Base-by-base conservation (phyloP, 495 filamentous ascomycete species). In the Tuber aestivum region DNA sequence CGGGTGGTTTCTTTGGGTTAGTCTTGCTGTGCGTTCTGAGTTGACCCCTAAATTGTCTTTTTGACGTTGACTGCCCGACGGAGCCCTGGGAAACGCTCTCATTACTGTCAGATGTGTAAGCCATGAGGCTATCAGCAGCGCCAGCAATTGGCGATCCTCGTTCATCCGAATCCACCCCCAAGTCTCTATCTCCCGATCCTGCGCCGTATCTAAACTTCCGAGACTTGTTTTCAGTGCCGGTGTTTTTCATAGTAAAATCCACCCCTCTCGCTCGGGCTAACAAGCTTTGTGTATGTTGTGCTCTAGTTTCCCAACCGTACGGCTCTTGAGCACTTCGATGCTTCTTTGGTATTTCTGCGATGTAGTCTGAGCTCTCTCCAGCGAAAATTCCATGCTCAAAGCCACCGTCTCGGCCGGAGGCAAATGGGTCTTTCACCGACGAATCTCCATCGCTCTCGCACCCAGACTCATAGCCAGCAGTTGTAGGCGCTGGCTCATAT, bases 51-150 rank as follows among this genome's bases (percentile, higher is more conserved):
- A 27, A 32, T 32, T 16, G 56, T 41, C 78, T 79, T 42, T 75
- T 79, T 5, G 78, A 72, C 6, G 78, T 79, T 37, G 76, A 71
- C 45, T 79, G 74, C 18, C 65, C 70, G 0, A 79, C 40, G 42
- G 78, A 71, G 35, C 76, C 75, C 69, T 76, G 75, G 45, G 72
- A 73, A 41, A 37, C 70, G 70, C 72, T 50, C 41, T 65, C 70
- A 42, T 71, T 69, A 50, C 75, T 65, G n/a, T 32, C 56, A 32
- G 56, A 65, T 27, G 32, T 65, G n/a, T 65, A 65, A 65, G 56
- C n/a, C 56, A 65, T 65, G n/a, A 65, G 56, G 18, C 10, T 65
- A 14, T 32, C n/a, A 65, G 56, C 2, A 14, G 12, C 12, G 1
- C n/a, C 44, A 35, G 70, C 65, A 40, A 42, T 41, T 44, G 70